phyloP scores from a whole-genome alignment of 805 yeast species.

The Geotrichum ghanense region DNA sequence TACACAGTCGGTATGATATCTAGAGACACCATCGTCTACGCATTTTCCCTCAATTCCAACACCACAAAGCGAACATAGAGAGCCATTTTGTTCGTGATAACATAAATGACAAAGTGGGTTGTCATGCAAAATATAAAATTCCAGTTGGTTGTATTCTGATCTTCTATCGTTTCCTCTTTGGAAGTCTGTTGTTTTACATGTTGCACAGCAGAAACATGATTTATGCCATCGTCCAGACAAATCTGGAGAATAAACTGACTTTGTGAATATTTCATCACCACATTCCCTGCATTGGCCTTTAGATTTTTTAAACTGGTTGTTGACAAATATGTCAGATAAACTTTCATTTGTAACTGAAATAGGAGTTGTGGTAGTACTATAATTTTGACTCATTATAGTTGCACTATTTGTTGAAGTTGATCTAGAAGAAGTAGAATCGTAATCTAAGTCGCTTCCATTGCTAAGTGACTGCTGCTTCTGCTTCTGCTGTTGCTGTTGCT shows the following conservation, averaged over 20 bases:
- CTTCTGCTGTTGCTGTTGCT: too few species aligned
- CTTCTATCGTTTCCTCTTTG: background rate
- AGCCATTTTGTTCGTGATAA: slow-evolving; percentile 62
- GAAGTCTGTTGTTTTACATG: slow-evolving; percentile 41
- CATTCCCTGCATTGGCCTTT: slow-evolving; percentile 57
- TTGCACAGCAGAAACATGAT: slow-evolving; percentile 64
- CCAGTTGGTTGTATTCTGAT: slow-evolving; percentile 5
- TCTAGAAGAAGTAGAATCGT: background rate
- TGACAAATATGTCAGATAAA: background rate
- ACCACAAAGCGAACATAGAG: slow-evolving; percentile 61
- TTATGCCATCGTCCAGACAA: slow-evolving; percentile 84
- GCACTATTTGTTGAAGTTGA: background rate
- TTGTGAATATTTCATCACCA: slow-evolving; percentile 39
- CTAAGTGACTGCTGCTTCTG: too few species aligned
- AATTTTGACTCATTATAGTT: background rate
- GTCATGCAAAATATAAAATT: slow-evolving; percentile 61
- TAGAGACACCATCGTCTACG: slow-evolving; percentile 56
- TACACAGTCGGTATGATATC: slow-evolving; percentile 70
- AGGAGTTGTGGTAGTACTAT: background rate
- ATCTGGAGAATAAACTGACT: slow-evolving; percentile 73
- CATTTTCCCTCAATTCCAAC: slow-evolving; percentile 85
- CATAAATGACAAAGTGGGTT: slow-evolving; percentile 73
- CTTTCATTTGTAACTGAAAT: background rate
- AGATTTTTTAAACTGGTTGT: background rate
- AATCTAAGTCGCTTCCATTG: too few species aligned